These are phyloP conservation scores for Cladosporium velox DNA, from an alignment of 2,329 filamentous ascomycete species.

Conservation along the genomic window DNA sequence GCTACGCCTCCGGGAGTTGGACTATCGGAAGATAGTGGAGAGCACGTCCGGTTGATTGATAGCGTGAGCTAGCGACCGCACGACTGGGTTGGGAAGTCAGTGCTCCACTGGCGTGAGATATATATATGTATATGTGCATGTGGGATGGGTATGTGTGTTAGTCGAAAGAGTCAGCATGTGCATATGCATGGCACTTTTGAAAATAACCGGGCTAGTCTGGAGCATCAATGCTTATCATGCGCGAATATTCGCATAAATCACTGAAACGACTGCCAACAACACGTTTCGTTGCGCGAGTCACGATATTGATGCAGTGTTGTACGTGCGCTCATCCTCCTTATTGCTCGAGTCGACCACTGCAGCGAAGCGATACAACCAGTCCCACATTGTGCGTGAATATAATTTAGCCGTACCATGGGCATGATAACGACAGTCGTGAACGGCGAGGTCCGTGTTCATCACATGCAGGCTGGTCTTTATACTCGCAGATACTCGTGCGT, in stretches of 20 bases:
- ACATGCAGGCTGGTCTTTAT: slow-evolving; percentile 2
- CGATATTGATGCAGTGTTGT: background rate
- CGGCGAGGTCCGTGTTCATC: background rate
- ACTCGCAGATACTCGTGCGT: background rate
- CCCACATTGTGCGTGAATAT: background rate
- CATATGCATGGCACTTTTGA: background rate
- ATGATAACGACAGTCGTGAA: background rate
- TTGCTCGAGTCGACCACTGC: background rate
- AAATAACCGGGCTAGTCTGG: background rate
- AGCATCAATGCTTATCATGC: background rate
- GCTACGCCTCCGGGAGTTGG: background rate
- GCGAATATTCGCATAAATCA: background rate
- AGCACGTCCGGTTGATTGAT: background rate
- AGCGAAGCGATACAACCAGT: background rate
- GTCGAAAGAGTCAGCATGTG: background rate
- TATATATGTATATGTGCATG: background rate
- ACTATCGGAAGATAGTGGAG: slow-evolving; percentile 2
- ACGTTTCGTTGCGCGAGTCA: slow-evolving; percentile 1
- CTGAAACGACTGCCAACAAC: background rate
- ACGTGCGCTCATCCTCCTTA: background rate
- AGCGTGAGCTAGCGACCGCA: slow-evolving; percentile 1
- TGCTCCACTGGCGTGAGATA: slow-evolving; percentile 2
- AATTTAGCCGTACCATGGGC: background rate
- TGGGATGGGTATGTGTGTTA: background rate
- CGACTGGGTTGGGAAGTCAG: slow-evolving; percentile 5